Conservation (phyloP, 78 protist genomes). For the Trichosphaerium sp. region DNA sequence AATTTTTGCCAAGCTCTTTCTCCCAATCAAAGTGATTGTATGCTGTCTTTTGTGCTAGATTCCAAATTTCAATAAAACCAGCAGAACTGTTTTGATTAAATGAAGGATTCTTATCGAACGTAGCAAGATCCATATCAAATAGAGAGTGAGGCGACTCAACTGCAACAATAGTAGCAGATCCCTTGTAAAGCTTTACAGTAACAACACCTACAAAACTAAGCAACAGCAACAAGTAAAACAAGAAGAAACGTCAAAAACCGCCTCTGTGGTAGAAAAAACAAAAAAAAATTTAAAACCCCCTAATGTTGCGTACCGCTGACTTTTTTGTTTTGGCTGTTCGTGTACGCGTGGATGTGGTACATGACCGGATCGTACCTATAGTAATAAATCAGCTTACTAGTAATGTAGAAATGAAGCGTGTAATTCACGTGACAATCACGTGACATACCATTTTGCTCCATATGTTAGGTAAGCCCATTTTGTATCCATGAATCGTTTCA, state of each 20-base stretch:
- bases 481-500: conserved; percentile 17
- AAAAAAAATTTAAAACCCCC: neutral
- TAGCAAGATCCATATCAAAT: too few species aligned
- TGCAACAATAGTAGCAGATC: conserved; percentile 10
- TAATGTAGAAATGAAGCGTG: too few species aligned
- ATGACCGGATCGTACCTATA: conserved; percentile 25
- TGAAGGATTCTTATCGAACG: conserved; percentile 5
- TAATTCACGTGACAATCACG: too few species aligned
- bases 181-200: conserved; percentile 28
- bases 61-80: conserved; percentile 22
- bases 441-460: conserved; percentile 13
- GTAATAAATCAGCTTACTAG: too few species aligned
- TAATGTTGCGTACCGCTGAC: conserved; percentile 38
- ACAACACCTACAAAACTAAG: neutral
- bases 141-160: conserved; percentile 20
- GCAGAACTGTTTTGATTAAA: conserved; percentile 31
- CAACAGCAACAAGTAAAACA: neutral
- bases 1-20: conserved; percentile 12
- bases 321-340: conserved; percentile 13
- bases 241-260: neutral
- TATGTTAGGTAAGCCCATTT: conserved; percentile 30
- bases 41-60: conserved; percentile 18
- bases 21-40: conserved; percentile 7
- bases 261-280: neutral
- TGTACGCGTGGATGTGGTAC: conserved; percentile 19